These are phyloP conservation scores for Periconia sp. DNA, from an alignment of 2,329 filamentous ascomycete genomes.

Conservation along the genomic window DNA sequence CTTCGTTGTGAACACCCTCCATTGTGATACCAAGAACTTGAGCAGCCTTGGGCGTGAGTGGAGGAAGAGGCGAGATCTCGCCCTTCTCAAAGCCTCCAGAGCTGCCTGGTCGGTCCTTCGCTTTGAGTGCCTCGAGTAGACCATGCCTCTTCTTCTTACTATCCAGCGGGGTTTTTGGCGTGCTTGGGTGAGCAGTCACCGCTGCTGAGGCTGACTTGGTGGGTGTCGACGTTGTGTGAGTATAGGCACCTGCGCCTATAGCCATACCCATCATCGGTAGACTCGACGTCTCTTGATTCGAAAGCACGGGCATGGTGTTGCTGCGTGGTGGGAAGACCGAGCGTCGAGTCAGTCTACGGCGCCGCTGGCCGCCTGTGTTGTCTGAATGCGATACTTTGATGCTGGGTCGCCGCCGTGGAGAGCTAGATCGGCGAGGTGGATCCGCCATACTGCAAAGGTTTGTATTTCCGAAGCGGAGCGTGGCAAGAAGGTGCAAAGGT, in stretches of 20 bases:
- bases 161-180: conserved; percentile 5
- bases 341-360: conserved; percentile 23
- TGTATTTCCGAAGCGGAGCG: too few relatives aligned
- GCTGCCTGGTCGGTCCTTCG: conserved; percentile 11
- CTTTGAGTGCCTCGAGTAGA: conserved; percentile 19
- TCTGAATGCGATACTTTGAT: conserved; percentile 1
- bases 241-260: too few relatives aligned
- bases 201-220: conserved; percentile 1
- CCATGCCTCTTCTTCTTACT: conserved; percentile 23
- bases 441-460: conserved; percentile 9
- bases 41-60: conserved; percentile 28
- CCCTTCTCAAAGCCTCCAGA: conserved; percentile 3
- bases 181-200: conserved; percentile 5
- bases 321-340: conserved; percentile 19
- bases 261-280: too few relatives aligned
- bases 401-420: conserved; percentile 7
- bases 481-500: too few relatives aligned
- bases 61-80: conserved; percentile 17
- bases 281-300: too few relatives aligned
- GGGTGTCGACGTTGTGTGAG: conserved; percentile 4
- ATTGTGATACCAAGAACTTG: conserved; percentile 29
- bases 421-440: conserved; percentile 2
- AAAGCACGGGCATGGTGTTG: conserved; percentile 14
- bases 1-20: too few relatives aligned
- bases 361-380: conserved; percentile 22